Conservation (phyloP, 495 filamentous ascomycete genomes). For the Aspergillus cristatus region DNA sequence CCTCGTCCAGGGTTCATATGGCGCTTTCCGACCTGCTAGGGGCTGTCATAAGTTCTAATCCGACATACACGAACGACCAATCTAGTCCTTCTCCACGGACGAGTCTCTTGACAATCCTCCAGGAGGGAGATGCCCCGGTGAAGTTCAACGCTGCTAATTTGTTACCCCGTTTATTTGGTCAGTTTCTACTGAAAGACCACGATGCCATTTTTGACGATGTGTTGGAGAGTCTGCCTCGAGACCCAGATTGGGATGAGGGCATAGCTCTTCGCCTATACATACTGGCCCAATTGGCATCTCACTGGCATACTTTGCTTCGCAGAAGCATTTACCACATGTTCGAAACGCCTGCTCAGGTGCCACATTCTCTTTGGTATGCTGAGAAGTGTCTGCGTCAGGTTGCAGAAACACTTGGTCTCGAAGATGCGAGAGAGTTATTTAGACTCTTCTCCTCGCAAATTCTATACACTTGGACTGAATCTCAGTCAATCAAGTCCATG, state of each 20-base stretch:
- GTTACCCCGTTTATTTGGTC: conserved; percentile 68
- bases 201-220: conserved; percentile 75
- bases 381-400: conserved; percentile 58
- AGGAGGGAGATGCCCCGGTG: conserved; percentile 56
- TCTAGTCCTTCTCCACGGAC: conserved; percentile 60
- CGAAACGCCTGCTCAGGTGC: conserved; percentile 67
- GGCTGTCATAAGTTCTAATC: conserved; percentile 52
- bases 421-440: conserved; percentile 60
- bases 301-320: conserved; percentile 72
- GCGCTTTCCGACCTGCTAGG: conserved; percentile 58
- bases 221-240: conserved; percentile 59
- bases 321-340: conserved; percentile 87
- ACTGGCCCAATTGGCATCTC: conserved; percentile 62
- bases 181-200: conserved; percentile 68
- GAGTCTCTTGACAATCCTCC: conserved; percentile 63
- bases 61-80: conserved; percentile 48
- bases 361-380: conserved; percentile 56
- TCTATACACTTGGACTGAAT: conserved; percentile 83
- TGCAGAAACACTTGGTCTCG: conserved; percentile 52
- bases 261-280: conserved; percentile 76
- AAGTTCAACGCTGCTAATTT: conserved; percentile 63
- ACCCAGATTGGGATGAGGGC: conserved; percentile 64
- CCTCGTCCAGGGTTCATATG: conserved; percentile 60
- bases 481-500: conserved; percentile 52
- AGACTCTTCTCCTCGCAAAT: conserved; percentile 84